These are phyloP conservation scores for Knoxia roxburghii DNA, from an alignment of 257 asterid genomes.

Conservation along the genomic window DNA sequence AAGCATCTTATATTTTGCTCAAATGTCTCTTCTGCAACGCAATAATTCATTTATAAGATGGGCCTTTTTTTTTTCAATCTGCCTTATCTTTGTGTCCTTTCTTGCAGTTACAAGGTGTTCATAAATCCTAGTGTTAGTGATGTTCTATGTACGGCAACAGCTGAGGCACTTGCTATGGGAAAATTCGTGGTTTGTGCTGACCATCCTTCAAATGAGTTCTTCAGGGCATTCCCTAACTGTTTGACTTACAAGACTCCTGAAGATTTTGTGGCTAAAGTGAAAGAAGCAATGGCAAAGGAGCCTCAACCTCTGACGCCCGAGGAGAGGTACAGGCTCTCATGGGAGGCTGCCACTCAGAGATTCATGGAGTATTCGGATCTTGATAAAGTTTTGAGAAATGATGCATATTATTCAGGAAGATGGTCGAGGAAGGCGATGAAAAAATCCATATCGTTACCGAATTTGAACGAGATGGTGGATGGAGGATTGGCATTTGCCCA, in stretches of 20 bases:
- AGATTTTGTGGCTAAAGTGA: conserved; percentile 81
- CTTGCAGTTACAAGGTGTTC: conserved; percentile 87
- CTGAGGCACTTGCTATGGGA: conserved; percentile 99
- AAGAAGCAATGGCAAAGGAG: conserved; percentile 86
- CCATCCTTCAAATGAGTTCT: conserved; percentile 96
- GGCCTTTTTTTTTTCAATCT: not conserved
- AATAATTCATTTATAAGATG: not conserved
- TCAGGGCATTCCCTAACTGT: conserved; percentile 89
- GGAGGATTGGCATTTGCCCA: conserved; percentile 91
- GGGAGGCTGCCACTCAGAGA: conserved; percentile 99
- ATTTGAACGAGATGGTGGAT: conserved; percentile 60
- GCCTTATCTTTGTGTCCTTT: conserved; percentile 10
- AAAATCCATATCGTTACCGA: conserved; percentile 64
- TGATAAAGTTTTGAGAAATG: conserved; percentile 44
- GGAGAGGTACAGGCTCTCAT: conserved; percentile 71
- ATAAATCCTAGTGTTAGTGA: conserved; percentile 96
- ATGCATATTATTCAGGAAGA: conserved; percentile 22
- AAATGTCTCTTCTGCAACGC: not conserved
- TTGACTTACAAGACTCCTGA: conserved; percentile 79
- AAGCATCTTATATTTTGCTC: not conserved
- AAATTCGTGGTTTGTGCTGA: conserved; percentile 93
- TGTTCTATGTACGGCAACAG: conserved; percentile 98
- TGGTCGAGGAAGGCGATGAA: conserved; percentile 25
- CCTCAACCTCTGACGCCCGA: conserved; percentile 88
- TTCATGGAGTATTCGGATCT: conserved; percentile 85